Conservation (phyloP, 106 monocot species). For the Iris macrosiphon region DNA sequence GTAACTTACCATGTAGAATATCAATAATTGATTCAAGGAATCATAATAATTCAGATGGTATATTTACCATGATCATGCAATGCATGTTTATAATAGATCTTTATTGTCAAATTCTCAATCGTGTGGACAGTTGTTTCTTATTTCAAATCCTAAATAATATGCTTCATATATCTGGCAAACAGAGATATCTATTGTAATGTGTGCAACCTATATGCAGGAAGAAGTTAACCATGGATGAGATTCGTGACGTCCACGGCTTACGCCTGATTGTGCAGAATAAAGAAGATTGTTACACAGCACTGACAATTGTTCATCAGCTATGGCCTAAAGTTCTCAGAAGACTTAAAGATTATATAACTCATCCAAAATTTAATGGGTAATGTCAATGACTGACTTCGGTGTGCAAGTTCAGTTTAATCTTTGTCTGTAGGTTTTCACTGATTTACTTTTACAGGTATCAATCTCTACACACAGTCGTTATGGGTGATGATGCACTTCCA, state of each 20-base stretch:
- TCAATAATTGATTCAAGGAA: no score
- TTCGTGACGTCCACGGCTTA: constrained; percentile 82
- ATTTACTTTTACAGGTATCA: constrained; percentile 47
- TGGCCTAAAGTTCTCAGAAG: constrained; percentile 66
- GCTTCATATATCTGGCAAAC: no score
- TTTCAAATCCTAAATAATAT: no score
- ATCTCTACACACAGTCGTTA: constrained; percentile 82
- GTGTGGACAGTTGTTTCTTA: no score
- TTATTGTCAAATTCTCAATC: no score
- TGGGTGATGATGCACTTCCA: constrained; percentile 45
- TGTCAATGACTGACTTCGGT: background rate
- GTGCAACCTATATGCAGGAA: constrained; percentile 20
- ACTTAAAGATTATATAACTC: constrained; percentile 73
- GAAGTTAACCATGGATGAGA: constrained; percentile 64
- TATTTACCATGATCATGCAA: no score
- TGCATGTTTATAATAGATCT: no score
- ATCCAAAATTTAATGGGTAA: constrained; percentile 93
- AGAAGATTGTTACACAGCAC: constrained; percentile 67
- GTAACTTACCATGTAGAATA: no score
- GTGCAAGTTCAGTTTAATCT: background rate
- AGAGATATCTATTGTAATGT: background rate
- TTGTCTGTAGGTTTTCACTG: background rate
- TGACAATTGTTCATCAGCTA: constrained; percentile 56
- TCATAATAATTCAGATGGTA: no score
- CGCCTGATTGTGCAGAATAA: constrained; percentile 77